phyloP scores from a whole-genome alignment of 2,329 filamentous ascomycete genomes.

The Balansia obtecta region DNA sequence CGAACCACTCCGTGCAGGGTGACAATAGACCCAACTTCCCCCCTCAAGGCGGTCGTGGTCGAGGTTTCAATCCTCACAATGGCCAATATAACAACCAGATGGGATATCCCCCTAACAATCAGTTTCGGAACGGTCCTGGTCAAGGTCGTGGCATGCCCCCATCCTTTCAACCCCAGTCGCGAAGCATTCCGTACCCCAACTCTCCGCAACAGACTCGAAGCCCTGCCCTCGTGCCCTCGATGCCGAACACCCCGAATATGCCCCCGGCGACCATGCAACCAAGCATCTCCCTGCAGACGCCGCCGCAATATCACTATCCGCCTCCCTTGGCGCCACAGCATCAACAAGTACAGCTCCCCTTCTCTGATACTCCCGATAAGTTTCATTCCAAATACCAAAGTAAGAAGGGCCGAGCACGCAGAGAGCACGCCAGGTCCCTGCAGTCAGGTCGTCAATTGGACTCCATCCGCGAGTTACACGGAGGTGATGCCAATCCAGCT shows the following conservation, averaged over 20 bases:
- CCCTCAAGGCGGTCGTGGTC: slow-evolving; percentile 35
- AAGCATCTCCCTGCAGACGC: slow-evolving; percentile 51
- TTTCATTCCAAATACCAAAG: slow-evolving; percentile 26
- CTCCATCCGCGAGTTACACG: slow-evolving; percentile 22
- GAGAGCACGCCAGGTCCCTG: slow-evolving; percentile 34
- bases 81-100: slow-evolving; percentile 34
- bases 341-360: slow-evolving; percentile 46
- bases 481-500: slow-evolving; percentile 23
- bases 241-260: slow-evolving; percentile 61
- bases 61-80: slow-evolving; percentile 32
- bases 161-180: slow-evolving; percentile 30
- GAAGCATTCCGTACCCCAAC: slow-evolving; percentile 38
- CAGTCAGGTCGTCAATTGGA: slow-evolving; percentile 26
- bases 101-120: slow-evolving; percentile 31
- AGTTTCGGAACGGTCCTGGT: slow-evolving; percentile 28
- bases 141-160: slow-evolving; percentile 42
- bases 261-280: slow-evolving; percentile 40
- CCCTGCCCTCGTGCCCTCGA: slow-evolving; percentile 51
- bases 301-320: slow-evolving; percentile 49
- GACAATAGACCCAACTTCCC: slow-evolving; percentile 39
- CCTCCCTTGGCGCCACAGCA: slow-evolving; percentile 45
- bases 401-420: slow-evolving; percentile 34
- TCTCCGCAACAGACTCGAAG: slow-evolving; percentile 55
- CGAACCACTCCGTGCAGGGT: slow-evolving; percentile 64
- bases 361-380: slow-evolving; percentile 22